Conservation (phyloP, 2,329 filamentous ascomycete genomes). For the Fusarium hainanense region DNA sequence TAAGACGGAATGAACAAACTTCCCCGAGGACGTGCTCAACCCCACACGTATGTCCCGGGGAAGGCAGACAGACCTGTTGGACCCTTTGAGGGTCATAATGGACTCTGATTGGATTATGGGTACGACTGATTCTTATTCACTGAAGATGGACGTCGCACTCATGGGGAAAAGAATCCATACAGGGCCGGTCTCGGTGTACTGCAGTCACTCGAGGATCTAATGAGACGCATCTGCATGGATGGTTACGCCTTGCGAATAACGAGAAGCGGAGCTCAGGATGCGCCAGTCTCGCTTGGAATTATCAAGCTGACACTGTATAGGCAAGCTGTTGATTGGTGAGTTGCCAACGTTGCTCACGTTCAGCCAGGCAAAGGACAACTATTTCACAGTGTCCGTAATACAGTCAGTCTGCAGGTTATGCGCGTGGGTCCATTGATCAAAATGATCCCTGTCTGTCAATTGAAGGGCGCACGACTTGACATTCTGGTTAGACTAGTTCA, state of each 20-base stretch:
- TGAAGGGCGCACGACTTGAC: slow-evolving; percentile 46
- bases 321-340: slow-evolving; percentile 20
- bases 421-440: slow-evolving; percentile 26
- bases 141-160: neutral
- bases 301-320: slow-evolving; percentile 30
- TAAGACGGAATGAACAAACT: neutral
- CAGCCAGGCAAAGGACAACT: neutral
- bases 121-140: neutral
- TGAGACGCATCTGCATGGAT: slow-evolving; percentile 20
- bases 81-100: slow-evolving; percentile 1
- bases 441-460: slow-evolving; percentile 45
- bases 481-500: slow-evolving; percentile 41
- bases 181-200: slow-evolving; percentile 41
- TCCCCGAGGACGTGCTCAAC: slow-evolving; percentile 12
- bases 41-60: slow-evolving; percentile 6
- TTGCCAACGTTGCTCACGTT: neutral
- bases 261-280: slow-evolving; percentile 43
- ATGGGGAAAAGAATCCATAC: slow-evolving; percentile 1
- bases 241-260: slow-evolving; percentile 46
- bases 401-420: slow-evolving; percentile 20
- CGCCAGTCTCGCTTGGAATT: slow-evolving; percentile 13
- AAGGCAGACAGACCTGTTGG: slow-evolving; percentile 1
- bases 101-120: neutral
- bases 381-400: slow-evolving; percentile 35
- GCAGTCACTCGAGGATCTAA: slow-evolving; percentile 1